Evolutionary conservation across 768 basidiomycete species (phyloP).

Genomic region (Tubosaeta sp.): DNA sequence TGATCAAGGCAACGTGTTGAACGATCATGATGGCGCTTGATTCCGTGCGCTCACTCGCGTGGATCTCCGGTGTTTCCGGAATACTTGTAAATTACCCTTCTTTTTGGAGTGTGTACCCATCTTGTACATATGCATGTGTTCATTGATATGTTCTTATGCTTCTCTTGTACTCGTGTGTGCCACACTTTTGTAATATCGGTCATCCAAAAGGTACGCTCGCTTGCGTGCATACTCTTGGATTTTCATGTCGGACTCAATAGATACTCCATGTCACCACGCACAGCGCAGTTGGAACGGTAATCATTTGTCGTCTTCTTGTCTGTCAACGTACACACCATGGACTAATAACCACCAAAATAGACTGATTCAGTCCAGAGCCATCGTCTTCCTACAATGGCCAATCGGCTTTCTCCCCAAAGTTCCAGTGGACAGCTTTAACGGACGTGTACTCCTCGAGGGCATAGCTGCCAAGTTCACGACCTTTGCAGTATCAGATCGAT

Average conservation of each 20-base stretch:
- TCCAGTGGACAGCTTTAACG: slow-evolving; percentile 83
- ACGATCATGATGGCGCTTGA: slow-evolving; percentile 8
- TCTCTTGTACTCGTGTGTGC: slow-evolving; percentile 20
- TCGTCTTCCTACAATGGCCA: slow-evolving; percentile 58
- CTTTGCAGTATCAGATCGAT: slow-evolving; percentile 36
- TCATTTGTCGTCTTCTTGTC: slow-evolving; percentile 9
- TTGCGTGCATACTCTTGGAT: slow-evolving; percentile 11
- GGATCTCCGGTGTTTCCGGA: slow-evolving; percentile 1
- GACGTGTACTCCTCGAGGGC: slow-evolving; percentile 83
- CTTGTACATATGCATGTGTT: slow-evolving; percentile 3
- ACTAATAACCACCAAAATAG: background rate
- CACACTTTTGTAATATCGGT: slow-evolving; percentile 21
- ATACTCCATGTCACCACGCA: slow-evolving; percentile 1
- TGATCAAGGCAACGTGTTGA: slow-evolving; percentile 9
- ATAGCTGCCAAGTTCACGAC: slow-evolving; percentile 83
- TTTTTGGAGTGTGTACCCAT: background rate
- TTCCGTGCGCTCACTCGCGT: background rate
- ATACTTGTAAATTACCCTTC: background rate
- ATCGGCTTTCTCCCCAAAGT: slow-evolving; percentile 74
- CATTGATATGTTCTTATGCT: slow-evolving; percentile 8
- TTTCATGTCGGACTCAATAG: slow-evolving; percentile 4
- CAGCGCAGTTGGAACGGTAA: slow-evolving; percentile 4
- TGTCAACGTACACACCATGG: slow-evolving; percentile 17
- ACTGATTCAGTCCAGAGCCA: background rate
- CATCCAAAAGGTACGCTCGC: slow-evolving; percentile 6